Evolutionary conservation across 2,329 filamentous ascomycete genomes (phyloP).

Genomic region (Monosporascus cannonballus): DNA sequence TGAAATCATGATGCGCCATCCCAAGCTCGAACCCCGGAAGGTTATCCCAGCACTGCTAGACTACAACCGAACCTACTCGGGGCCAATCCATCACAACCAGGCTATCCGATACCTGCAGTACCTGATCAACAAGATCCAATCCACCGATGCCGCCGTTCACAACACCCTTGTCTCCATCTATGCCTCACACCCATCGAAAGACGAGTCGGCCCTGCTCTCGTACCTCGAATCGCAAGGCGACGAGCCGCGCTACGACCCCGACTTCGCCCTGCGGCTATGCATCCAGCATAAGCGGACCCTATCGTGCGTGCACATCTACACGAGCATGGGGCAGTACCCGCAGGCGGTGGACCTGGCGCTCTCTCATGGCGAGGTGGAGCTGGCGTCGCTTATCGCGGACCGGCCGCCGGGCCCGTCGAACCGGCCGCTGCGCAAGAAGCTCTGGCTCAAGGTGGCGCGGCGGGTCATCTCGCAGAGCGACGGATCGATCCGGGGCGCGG

Average conservation of each 20-base stretch:
- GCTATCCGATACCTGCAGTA: constrained; percentile 90
- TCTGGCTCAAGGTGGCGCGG: constrained; percentile 92
- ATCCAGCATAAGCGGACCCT: constrained; percentile 91
- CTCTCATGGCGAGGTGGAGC: constrained; percentile 81
- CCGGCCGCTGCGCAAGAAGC: constrained; percentile 76
- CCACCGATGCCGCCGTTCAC: constrained; percentile 80
- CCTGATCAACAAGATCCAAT: constrained; percentile 79
- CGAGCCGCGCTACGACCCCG: constrained; percentile 83
- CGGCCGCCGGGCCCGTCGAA: constrained; percentile 62
- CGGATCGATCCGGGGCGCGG: constrained; percentile 78
- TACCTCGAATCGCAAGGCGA: constrained; percentile 90
- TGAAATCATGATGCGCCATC: constrained; percentile 92
- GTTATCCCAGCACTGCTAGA: constrained; percentile 90
- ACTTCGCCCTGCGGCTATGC: constrained; percentile 91
- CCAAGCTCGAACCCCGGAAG: constrained; percentile 75
- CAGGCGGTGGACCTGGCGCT: constrained; percentile 91
- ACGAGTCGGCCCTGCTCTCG: constrained; percentile 77
- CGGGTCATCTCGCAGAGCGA: constrained; percentile 84
- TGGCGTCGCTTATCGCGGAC: constrained; percentile 85
- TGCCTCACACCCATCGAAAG: constrained; percentile 74
- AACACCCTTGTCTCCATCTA: constrained; percentile 97
- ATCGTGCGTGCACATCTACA: constrained; percentile 96
- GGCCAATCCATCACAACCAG: constrained; percentile 72
- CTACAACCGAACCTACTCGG: constrained; percentile 75
- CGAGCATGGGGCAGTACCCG: constrained; percentile 88